Evolutionary conservation across 108 stramenopile species (phyloP), one percentile per base, ranked within the genome.

Genomic region (Pseudonitzschia pungens): DNA sequence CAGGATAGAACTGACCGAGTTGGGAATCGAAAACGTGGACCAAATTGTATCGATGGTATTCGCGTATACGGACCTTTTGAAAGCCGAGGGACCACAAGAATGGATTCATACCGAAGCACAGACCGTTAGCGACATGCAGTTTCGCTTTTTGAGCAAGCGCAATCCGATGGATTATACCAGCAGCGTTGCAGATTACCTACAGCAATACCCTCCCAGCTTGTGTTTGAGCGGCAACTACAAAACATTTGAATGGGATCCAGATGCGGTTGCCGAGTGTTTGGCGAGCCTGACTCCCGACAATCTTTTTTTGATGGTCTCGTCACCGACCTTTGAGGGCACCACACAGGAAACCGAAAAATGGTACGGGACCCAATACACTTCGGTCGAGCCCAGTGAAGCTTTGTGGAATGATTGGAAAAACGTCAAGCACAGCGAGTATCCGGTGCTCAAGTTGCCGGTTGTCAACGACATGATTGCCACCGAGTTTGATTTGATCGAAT

Each of bases 51-150:
- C 70, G 21, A 68, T 85, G 8, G 76, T 87, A 8, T 90, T 89
- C 80, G 72, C 71, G 8, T 94, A 94, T 72, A 62, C 90, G 11
- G 65, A 82, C 41, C 40, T 94, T 74, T 31, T 94, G 32, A 43
- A 71, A 51, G 57, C 64, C 24, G 62, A 54, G 36, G 87, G 85
- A 40, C 68, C 78, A 8, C 81, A 89, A 68, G 77, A 87, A 68
- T 91, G 87, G 87, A 76, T 93, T 27, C 78, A 83, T 57, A 66
- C 84, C 28, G 92, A 93, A 75, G 60, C 79, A 45, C 32, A 72
- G 42, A 79, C 83, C 4, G 86, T 84, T 4, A 79, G 73, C 0
- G 82, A 79, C 11, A 73, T 75, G 48, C 82, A 81, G 31, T 93
- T 93, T 76, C 81, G 85, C 48, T 93, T 93, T 66, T 69, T 89